Percentiles rank a stretch among this genome's conserved stretches.
Evolutionary conservation across 1,139 yeast genomes (phyloP).

Genomic region (Debaryomycetaceae sp.): DNA sequence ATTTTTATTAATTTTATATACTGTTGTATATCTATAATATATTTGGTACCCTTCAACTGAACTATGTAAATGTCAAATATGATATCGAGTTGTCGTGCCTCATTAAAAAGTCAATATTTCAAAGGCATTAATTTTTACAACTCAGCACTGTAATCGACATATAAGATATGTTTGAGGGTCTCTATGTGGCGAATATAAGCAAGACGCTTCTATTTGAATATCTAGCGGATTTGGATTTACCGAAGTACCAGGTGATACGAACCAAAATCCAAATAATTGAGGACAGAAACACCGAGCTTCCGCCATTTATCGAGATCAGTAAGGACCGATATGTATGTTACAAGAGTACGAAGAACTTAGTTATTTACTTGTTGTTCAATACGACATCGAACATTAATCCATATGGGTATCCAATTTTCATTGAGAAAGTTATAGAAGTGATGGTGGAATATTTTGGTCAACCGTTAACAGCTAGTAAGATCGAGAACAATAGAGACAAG

Average conservation of each 20-base stretch:
- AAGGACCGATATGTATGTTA: conserved; percentile 25
- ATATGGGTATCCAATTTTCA: conserved; percentile 53
- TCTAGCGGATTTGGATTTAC: conserved; percentile 48
- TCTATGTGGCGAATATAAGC: conserved; percentile 59
- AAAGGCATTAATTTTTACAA: too few species aligned
- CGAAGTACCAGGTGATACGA: conserved; percentile 36
- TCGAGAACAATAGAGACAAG: conserved; percentile 65
- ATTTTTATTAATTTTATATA: neutral
- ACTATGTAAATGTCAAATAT: neutral
- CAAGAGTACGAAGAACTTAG: conserved; percentile 19
- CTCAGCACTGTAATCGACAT: too few species aligned
- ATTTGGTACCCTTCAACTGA: neutral
- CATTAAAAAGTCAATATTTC: neutral
- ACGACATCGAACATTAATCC: conserved; percentile 31
- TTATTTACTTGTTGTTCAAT: conserved; percentile 23
- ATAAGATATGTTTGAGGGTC: conserved; percentile 45
- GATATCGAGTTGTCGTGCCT: neutral
- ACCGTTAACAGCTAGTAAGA: conserved; percentile 53
- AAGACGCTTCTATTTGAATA: conserved; percentile 57
- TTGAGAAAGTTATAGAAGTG: conserved; percentile 47
- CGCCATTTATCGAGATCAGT: conserved; percentile 26
- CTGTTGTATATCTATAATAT: neutral
- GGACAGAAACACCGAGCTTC: conserved; percentile 9
- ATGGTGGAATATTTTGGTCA: conserved; percentile 58
- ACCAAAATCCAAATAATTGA: conserved; percentile 2